Conservation (phyloP, 805 yeast genomes). For the Yamadazyma sp. region DNA sequence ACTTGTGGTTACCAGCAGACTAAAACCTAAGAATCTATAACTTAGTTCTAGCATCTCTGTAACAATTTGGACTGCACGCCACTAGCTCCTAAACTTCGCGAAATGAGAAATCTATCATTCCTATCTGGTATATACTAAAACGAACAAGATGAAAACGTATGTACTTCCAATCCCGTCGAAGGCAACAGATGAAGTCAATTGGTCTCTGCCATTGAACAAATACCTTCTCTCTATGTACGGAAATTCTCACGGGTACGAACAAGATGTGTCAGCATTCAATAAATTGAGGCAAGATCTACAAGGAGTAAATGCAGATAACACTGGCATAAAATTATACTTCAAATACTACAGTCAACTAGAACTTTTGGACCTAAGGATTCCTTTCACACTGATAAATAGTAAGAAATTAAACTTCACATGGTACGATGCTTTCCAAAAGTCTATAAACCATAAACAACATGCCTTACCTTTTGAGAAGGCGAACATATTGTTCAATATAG, state of each 20-base stretch:
- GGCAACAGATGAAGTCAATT: constrained; percentile 58
- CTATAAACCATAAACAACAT: constrained; percentile 58
- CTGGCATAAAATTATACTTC: constrained; percentile 56
- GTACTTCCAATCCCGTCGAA: constrained; percentile 32
- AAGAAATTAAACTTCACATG: constrained; percentile 65
- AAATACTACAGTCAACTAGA: constrained; percentile 82
- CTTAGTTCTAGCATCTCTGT: no score
- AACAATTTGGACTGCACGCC: no score
- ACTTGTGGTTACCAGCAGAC: no score
- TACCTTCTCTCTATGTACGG: constrained; percentile 68
- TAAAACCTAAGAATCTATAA: no score
- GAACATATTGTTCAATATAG: constrained; percentile 75
- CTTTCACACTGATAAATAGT: constrained; percentile 50
- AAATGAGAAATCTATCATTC: no score
- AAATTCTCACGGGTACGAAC: constrained; percentile 51
- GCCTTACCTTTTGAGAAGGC: constrained; percentile 92
- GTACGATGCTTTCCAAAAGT: constrained; percentile 66
- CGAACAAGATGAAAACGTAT: constrained; percentile 27
- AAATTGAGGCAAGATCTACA: constrained; percentile 59
- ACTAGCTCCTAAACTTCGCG: no score
- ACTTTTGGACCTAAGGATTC: constrained; percentile 72
- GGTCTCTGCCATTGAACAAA: constrained; percentile 59
- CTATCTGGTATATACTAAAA: no score
- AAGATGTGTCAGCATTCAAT: constrained; percentile 55
- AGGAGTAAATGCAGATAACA: constrained; percentile 44